Conservation (phyloP, 208 protist genomes). For the Tritrichomonas musculus region DNA sequence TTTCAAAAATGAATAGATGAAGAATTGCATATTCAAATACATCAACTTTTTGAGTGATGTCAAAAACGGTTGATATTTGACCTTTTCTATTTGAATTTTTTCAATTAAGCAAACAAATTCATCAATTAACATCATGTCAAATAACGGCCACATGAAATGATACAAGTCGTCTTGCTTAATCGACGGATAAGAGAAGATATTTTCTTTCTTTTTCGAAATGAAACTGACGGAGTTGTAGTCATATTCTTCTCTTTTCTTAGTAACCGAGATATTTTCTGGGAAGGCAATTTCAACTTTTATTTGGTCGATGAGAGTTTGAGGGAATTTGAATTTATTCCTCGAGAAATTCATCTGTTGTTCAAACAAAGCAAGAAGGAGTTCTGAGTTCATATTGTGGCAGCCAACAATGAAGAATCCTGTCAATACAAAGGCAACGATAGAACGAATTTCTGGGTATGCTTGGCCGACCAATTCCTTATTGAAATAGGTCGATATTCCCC, state of each 20-base stretch:
- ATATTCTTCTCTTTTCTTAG: no score
- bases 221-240: neutral
- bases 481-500: neutral
- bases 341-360: neutral
- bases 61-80: neutral
- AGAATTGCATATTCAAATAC: neutral
- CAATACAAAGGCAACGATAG: neutral
- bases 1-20: neutral
- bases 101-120: neutral
- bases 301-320: neutral
- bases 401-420: conserved; percentile 6
- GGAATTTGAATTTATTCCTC: neutral
- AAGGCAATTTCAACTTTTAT: neutral
- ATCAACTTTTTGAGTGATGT: neutral
- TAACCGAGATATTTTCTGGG: neutral
- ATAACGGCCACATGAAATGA: neutral
- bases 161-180: neutral
- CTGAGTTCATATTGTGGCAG: neutral
- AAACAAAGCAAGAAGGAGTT: neutral
- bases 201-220: neutral
- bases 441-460: neutral
- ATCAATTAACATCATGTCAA: neutral
- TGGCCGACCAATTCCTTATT: neutral
- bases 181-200: neutral
- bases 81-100: neutral